Evolutionary conservation across 2,329 filamentous ascomycete genomes (phyloP), one percentile per base, ranked within the genome.

Genomic region (Penicillium sp.): DNA sequence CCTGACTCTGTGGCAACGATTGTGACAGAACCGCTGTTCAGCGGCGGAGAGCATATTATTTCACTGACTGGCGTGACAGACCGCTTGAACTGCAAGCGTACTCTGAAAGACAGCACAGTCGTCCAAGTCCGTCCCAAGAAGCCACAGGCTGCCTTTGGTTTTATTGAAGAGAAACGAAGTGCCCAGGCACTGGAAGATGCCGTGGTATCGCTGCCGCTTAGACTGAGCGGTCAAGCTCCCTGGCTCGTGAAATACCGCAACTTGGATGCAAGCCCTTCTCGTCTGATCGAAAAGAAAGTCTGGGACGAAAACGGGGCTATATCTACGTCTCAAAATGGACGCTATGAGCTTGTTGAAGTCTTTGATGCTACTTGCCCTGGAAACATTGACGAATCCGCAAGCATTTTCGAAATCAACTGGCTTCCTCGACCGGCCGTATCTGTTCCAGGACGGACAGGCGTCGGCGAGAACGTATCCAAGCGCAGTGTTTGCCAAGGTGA

Each of bases 401-500:
- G 86, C 18, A 79, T 74, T 3, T 99, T 99, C 63, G 81, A 88
- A 57, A 85, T 99, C 23, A 83, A 86, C 59, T 97, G 91, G 91
- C 90, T 94, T 64, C 82, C 89, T 33, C 84, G 92, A 47, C 95
- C 94, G 1, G 78, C 85, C 5, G 82, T 88, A 59, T 83, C 83
- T n/a, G 79, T 90, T 12, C 46, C 57, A 16, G 57, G 57, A 45
- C 46, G 53, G 30, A 55, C 57, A 47, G 77, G 77, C 11, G 73
- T 80, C 35, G 77, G 79, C 16, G 77, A 76, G 8, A 79, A 80
- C 33, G 89, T 87, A 68, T 70, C 86, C 63, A 95, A 95, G 72
- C 82, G 86, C 43, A 87, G 92, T 59, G 87, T 99, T 28, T 99
- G 94, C 68, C 92, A 99, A 75, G 93, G 93, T 28, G 93, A 97